These are phyloP conservation scores for Metschnikowia matae DNA, from an alignment of 805 yeast genomes.

Conservation along the genomic window DNA sequence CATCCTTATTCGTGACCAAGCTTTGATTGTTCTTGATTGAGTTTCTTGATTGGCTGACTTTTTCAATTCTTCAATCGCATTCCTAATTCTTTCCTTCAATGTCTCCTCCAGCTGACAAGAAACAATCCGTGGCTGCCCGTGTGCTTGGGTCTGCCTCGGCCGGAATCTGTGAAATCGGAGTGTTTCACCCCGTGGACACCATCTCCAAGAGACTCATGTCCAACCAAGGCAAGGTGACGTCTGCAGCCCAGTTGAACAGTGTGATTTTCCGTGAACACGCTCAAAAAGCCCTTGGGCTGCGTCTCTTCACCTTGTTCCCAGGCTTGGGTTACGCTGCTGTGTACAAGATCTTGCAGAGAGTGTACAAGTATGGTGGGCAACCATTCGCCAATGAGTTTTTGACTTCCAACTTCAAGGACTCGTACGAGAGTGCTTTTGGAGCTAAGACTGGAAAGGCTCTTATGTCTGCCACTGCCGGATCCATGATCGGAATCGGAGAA, in stretches of 20 bases:
- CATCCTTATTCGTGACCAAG: too few species aligned
- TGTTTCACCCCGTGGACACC: constrained; percentile 98
- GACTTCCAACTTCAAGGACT: constrained; percentile 62
- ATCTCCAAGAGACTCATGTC: constrained; percentile 93
- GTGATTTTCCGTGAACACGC: constrained; percentile 88
- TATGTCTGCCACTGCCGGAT: constrained; percentile 96
- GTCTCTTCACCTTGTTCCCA: constrained; percentile 85
- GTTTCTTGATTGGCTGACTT: background rate
- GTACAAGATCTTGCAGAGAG: constrained; percentile 94
- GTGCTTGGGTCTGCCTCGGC: constrained; percentile 97
- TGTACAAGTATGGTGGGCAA: constrained; percentile 98
- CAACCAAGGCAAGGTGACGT: constrained; percentile 65
- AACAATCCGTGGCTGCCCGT: constrained; percentile 85
- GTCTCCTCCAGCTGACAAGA: constrained; percentile 54
- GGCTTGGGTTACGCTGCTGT: constrained; percentile 98
- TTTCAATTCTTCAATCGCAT: too few species aligned
- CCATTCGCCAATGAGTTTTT: constrained; percentile 96
- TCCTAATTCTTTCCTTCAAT: constrained; percentile 1
- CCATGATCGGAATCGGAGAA: constrained; percentile 96
- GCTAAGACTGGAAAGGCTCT: constrained; percentile 96
- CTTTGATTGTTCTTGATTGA: too few species aligned
- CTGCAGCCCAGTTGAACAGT: constrained; percentile 63
- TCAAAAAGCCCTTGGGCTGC: constrained; percentile 58
- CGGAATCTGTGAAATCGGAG: constrained; percentile 93
- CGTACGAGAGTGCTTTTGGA: constrained; percentile 78